Evolutionary conservation across 768 basidiomycete species (phyloP).

Genomic region (Rhodotorula diobovata): DNA sequence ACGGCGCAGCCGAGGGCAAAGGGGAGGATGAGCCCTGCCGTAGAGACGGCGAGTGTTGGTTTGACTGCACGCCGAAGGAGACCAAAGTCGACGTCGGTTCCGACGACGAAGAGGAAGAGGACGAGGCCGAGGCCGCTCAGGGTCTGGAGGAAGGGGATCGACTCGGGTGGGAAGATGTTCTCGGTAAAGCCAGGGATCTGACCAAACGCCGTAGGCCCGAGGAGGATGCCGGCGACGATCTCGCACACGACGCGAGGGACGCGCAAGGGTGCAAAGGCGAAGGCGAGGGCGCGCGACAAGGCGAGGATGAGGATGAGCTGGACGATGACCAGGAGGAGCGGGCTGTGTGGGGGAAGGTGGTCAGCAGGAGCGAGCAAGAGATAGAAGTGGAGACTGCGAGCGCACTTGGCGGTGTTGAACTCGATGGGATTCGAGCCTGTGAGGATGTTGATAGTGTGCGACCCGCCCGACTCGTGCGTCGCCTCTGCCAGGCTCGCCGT

Average conservation of each 20-base stretch:
- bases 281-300: conserved; percentile 68
- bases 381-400: neutral
- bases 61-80: conserved; percentile 63
- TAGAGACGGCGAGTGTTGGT: conserved; percentile 59
- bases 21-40: conserved; percentile 67
- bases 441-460: conserved; percentile 8
- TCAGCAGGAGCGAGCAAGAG: too few relatives aligned
- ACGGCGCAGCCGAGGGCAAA: conserved; percentile 74
- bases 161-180: conserved; percentile 71
- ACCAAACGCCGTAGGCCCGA: conserved; percentile 58
- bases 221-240: conserved; percentile 57
- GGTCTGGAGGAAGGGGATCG: conserved; percentile 53
- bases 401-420: conserved; percentile 19
- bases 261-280: conserved; percentile 62
- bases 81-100: conserved; percentile 72
- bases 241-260: conserved; percentile 78
- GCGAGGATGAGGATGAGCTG: conserved; percentile 60
- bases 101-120: conserved; percentile 62
- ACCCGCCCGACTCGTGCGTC: neutral
- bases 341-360: conserved; percentile 12
- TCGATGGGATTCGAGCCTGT: conserved; percentile 6
- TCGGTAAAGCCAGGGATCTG: conserved; percentile 73
- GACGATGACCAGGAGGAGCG: conserved; percentile 42
- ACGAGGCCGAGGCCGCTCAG: conserved; percentile 29
- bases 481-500: neutral